Percentiles rank a stretch among this genome's conserved stretches.
These are phyloP conservation scores for Leptographium radiaticola DNA, from an alignment of 2,329 filamentous ascomycete genomes.

Conservation along the genomic window DNA sequence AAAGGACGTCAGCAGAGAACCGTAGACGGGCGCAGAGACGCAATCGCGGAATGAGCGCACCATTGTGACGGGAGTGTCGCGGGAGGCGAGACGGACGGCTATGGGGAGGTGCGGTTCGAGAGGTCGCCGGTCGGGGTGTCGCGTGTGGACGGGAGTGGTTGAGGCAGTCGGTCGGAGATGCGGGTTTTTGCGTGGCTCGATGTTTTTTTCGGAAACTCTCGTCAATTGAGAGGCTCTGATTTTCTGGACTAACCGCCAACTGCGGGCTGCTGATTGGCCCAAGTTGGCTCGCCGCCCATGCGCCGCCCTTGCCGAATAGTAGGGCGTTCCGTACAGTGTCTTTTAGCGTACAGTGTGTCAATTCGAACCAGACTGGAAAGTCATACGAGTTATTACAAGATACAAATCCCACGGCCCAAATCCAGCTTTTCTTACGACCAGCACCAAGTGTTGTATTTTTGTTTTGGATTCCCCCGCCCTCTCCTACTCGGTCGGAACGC, in stretches of 20 bases:
- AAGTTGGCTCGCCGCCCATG: constrained; percentile 13
- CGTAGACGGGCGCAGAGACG: neutral
- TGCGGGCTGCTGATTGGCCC: constrained; percentile 20
- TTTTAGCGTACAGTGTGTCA: no score
- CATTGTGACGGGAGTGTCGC: constrained; percentile 9
- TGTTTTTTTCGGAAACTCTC: constrained; percentile 12
- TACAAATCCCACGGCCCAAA: no score
- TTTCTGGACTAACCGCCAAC: constrained; percentile 12
- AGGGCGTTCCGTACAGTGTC: neutral
- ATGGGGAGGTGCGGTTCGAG: neutral
- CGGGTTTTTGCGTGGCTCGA: constrained; percentile 12
- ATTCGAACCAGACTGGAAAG: no score
- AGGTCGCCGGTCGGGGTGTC: neutral
- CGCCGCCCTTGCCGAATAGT: neutral
- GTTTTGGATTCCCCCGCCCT: no score
- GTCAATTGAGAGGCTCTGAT: constrained; percentile 11
- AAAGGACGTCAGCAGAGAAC: neutral
- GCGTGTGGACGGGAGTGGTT: neutral
- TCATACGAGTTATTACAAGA: no score
- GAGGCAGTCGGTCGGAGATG: constrained; percentile 1
- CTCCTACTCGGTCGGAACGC: no score
- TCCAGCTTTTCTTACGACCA: no score
- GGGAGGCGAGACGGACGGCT: constrained; percentile 1
- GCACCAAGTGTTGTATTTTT: no score
- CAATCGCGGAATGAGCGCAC: constrained; percentile 1